phyloP scores from a whole-genome alignment of 2,329 filamentous ascomycete genomes.

The Scopulariopsis brevicaulis region DNA sequence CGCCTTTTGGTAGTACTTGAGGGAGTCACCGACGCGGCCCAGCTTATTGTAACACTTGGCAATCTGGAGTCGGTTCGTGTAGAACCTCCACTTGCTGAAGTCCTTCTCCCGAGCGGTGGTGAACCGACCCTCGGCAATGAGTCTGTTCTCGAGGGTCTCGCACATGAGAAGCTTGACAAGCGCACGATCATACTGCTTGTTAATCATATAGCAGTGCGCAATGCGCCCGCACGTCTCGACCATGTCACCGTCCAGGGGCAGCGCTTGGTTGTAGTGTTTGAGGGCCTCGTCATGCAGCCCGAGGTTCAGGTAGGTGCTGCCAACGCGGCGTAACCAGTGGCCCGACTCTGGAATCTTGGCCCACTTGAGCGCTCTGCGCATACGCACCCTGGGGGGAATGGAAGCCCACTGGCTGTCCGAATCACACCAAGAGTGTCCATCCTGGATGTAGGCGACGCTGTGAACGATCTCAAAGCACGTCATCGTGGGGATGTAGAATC shows the following conservation, averaged over 20 bases:
- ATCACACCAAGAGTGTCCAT: conserved; percentile 23
- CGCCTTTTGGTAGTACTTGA: conserved; percentile 24
- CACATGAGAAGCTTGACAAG: conserved; percentile 23
- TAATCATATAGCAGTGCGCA: conserved; percentile 23
- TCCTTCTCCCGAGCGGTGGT: conserved; percentile 12
- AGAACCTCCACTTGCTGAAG: conserved; percentile 24
- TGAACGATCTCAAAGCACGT: conserved; percentile 32
- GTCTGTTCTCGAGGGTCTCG: conserved; percentile 20
- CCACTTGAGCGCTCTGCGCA: conserved; percentile 23
- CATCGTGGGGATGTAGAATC: conserved; percentile 23
- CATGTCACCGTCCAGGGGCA: conserved; percentile 23
- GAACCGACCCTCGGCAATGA: conserved; percentile 13
- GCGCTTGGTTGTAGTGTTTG: conserved; percentile 21
- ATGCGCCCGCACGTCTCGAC: conserved; percentile 27
- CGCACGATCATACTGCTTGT: conserved; percentile 22
- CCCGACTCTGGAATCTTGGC: conserved; percentile 20
- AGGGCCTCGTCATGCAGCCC: conserved; percentile 22
- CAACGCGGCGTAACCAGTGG: conserved; percentile 25
- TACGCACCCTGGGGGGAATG: conserved; percentile 19
- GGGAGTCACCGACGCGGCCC: conserved; percentile 17
- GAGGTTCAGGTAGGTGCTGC: conserved; percentile 26
- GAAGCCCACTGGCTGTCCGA: conserved; percentile 23
- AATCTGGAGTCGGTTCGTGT: conserved; percentile 26
- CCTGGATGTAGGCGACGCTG: conserved; percentile 24
- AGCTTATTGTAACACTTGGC: conserved; percentile 23